Conservation (phyloP, 805 yeast genomes). For the Sugiyamaella marilandica region DNA sequence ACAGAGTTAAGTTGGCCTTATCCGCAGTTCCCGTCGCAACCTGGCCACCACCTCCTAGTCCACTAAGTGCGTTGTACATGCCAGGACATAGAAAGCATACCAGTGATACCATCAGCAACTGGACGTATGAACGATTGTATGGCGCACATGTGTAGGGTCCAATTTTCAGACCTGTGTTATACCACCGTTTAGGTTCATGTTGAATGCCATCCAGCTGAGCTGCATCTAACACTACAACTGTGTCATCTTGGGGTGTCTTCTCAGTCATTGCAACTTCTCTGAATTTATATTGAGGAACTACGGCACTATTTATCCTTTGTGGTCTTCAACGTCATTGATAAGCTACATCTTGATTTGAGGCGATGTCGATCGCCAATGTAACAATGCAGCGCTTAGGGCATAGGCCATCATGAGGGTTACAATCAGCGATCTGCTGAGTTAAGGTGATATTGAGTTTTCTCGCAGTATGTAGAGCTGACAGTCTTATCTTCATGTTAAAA, state of each 20-base stretch:
- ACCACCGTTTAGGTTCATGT: slow-evolving; percentile 19
- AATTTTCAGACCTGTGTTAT: slow-evolving; percentile 19
- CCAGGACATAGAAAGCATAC: slow-evolving; percentile 50
- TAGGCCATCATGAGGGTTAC: not conserved
- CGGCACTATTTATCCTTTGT: too few relatives aligned
- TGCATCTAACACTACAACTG: not conserved
- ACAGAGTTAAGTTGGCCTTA: slow-evolving; percentile 49
- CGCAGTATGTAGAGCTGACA: too few relatives aligned
- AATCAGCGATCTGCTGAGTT: not conserved
- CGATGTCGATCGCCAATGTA: not conserved
- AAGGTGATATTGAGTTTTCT: too few relatives aligned
- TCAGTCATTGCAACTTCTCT: not conserved
- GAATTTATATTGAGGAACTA: too few relatives aligned
- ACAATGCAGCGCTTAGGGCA: slow-evolving; percentile 2
- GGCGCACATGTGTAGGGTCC: slow-evolving; percentile 32
- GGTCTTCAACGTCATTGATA: too few relatives aligned
- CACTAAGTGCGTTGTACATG: slow-evolving; percentile 47
- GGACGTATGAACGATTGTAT: slow-evolving; percentile 39
- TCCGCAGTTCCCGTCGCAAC: slow-evolving; percentile 42
- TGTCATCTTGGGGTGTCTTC: not conserved
- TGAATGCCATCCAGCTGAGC: not conserved
- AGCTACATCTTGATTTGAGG: too few relatives aligned
- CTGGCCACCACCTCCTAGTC: slow-evolving; percentile 46
- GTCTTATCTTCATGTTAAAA: too few relatives aligned
- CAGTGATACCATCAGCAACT: slow-evolving; percentile 44